Evolutionary conservation across 2,329 filamentous ascomycete genomes (phyloP), one percentile per base, ranked within the genome.

Genomic region (Passalora sequoiae): DNA sequence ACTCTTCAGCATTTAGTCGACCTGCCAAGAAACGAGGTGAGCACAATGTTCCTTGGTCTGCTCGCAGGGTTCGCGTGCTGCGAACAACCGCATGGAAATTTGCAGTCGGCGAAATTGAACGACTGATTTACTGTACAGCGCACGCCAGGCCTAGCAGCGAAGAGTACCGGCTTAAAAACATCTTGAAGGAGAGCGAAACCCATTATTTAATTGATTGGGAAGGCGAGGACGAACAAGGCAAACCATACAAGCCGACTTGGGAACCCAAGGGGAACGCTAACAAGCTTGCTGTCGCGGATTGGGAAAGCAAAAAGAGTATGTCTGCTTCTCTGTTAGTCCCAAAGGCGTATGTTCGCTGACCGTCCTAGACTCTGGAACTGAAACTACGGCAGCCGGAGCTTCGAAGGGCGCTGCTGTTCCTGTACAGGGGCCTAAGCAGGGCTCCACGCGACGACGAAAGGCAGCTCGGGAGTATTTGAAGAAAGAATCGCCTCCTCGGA

Each of bases 141-240:
- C n/a, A n/a, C n/a, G n/a, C n/a, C n/a, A n/a, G n/a, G n/a, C n/a
- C n/a, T n/a, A n/a, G n/a, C 22, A 44, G 60, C 2, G 33, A 49
- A 17, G 52, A 56, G 13, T 67, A 56, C 27, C 43, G 41, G 8
- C 49, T 61, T 25, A 48, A 52, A 15, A 50, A 41, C 5, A 67
- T 69, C 27, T 47, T 69, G 15, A 46, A 56, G 29, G 64, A 66
- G 33, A 54, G 36, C 19, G 56, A 55, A 17, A 57, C 57, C 8
- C 49, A 66, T n/a, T 83, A 80, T 51, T 57, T 68, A 3, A 70
- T 82, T 40, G 71, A 79, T 55, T 82, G 79, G 79, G 70, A 68
- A 36, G 70, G 74, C 46, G 63, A 80, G 54, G 62, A 68, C n/a
- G 47, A 53, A 2, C 76, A 74, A 28, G 75, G 73, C 13, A 58